Evolutionary conservation across 1,284 basidiomycete species (phyloP).

Genomic region (Takashimella tepidaria): DNA sequence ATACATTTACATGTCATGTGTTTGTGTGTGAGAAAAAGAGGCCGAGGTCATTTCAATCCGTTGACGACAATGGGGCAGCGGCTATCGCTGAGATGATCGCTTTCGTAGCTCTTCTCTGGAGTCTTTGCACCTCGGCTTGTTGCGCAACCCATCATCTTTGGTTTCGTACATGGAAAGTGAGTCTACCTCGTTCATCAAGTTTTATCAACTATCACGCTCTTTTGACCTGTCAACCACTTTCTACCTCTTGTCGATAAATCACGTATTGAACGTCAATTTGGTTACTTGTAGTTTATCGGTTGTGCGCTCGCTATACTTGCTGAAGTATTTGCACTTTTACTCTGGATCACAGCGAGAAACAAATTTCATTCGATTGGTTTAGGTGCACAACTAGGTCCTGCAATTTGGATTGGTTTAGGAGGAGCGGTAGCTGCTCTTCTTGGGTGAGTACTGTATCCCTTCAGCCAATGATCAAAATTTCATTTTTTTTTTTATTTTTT

Average conservation of each 20-base stretch:
- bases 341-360: constrained; percentile 22
- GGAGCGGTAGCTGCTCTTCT: constrained; percentile 19
- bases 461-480: too few relatives aligned
- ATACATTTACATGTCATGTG: too few relatives aligned
- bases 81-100: constrained; percentile 25
- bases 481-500: too few relatives aligned
- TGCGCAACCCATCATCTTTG: constrained; percentile 30
- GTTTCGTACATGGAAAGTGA: constrained; percentile 25
- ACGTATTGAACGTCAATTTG: too few relatives aligned
- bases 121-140: constrained; percentile 17
- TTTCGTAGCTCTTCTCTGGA: constrained; percentile 22
- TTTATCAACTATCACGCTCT: too few relatives aligned
- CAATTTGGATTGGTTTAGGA: constrained; percentile 25
- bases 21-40: too few relatives aligned
- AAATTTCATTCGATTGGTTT: constrained; percentile 10
- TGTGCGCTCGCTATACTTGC: constrained; percentile 17
- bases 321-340: constrained; percentile 23
- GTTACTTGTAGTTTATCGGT: constrained; percentile 17
- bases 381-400: constrained; percentile 21
- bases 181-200: too few relatives aligned
- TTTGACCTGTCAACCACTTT: too few relatives aligned
- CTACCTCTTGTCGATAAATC: too few relatives aligned
- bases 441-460: too few relatives aligned
- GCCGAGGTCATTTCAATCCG: too few relatives aligned
- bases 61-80: too few relatives aligned